Percentiles rank a stretch among this genome's conserved stretches.
These are phyloP conservation scores for Alternaria arbusti DNA, from an alignment of 2,329 filamentous ascomycete genomes.

Conservation along the genomic window DNA sequence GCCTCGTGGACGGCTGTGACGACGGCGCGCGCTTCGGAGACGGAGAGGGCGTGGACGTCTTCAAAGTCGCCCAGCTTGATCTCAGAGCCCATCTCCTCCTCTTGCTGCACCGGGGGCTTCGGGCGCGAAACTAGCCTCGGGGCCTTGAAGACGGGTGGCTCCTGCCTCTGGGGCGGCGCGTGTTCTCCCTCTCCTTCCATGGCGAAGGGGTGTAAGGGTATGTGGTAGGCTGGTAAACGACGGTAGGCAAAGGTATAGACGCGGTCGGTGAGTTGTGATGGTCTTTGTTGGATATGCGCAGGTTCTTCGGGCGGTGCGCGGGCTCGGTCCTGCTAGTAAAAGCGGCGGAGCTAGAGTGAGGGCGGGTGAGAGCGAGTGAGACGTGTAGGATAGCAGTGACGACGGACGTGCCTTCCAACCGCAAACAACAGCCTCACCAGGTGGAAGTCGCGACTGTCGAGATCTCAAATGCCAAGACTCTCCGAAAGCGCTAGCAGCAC, in stretches of 20 bases:
- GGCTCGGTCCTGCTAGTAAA: not conserved
- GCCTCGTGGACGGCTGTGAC: conserved; percentile 88
- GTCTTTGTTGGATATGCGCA: conserved; percentile 4
- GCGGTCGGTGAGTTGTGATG: not conserved
- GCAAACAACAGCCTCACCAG: not conserved
- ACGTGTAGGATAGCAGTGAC: not conserved
- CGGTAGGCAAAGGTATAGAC: not conserved
- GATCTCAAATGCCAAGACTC: conserved; percentile 2
- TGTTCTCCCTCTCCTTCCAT: conserved; percentile 43
- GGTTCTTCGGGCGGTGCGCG: not conserved
- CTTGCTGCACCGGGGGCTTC: conserved; percentile 72
- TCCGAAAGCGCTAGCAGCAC: not conserved
- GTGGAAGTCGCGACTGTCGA: not conserved
- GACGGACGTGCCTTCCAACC: not conserved
- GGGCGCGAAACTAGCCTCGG: conserved; percentile 46
- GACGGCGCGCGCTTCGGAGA: conserved; percentile 90
- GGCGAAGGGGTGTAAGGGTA: conserved; percentile 1
- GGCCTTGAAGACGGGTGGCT: conserved; percentile 37
- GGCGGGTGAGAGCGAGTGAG: not conserved
- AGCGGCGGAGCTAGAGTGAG: not conserved
- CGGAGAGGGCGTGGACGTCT: conserved; percentile 85
- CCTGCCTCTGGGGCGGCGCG: conserved; percentile 19
- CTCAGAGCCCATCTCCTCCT: conserved; percentile 83
- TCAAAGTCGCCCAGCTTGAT: conserved; percentile 94
- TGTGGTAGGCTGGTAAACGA: not conserved